These are phyloP conservation scores for Solanum hybrid DNA, from an alignment of 305 asterid species.

Conservation along the genomic window DNA sequence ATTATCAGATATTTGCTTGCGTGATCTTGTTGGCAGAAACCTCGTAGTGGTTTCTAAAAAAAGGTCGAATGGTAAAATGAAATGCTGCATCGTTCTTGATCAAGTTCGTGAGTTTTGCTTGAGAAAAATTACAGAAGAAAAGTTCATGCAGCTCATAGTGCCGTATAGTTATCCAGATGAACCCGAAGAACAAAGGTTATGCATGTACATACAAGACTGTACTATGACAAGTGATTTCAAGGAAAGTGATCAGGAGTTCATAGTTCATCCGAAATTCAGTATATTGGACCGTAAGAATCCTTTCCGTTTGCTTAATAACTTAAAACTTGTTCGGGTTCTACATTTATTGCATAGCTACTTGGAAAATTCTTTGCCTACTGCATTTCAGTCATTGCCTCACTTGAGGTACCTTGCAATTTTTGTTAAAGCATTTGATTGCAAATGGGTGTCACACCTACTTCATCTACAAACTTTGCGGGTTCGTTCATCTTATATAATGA, in stretches of 20 bases:
- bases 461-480: slow-evolving; percentile 10
- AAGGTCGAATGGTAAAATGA: not conserved
- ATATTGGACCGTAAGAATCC: not conserved
- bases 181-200: not conserved
- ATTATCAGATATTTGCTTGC: not conserved
- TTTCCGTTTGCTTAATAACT: too few relatives aligned
- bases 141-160: not conserved
- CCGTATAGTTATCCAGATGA: not conserved
- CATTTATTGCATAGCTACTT: not conserved
- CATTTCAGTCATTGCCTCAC: not conserved
- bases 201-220: not conserved
- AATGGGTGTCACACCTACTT: not conserved
- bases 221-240: not conserved
- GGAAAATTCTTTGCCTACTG: not conserved
- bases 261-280: not conserved
- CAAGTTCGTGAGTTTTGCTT: not conserved
- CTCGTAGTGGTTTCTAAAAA: not conserved
- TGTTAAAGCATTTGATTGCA: not conserved
- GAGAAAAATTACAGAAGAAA: not conserved
- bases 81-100: slow-evolving; percentile 2
- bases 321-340: not conserved
- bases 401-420: slow-evolving; percentile 3
- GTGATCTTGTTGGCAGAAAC: not conserved
- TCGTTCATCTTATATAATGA: not conserved
- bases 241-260: not conserved